Evolutionary conservation across 306 rosid species (phyloP).

Genomic region (Spatholobus suberectus): DNA sequence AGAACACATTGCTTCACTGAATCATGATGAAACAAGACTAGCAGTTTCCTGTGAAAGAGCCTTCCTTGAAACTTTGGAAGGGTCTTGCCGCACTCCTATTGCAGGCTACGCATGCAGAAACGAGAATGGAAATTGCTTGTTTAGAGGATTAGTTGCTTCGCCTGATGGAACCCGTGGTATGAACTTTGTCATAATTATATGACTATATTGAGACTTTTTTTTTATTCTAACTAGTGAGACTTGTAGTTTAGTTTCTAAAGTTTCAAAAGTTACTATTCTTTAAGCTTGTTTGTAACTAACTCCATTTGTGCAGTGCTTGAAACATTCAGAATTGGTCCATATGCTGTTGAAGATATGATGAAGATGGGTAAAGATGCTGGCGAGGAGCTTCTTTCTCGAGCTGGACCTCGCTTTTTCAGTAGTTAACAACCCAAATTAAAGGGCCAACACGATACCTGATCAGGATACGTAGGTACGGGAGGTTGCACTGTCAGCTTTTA

Average conservation of each 20-base stretch:
- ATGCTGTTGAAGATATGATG: constrained; percentile 72
- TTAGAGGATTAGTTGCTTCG: constrained; percentile 88
- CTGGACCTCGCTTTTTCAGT: constrained; percentile 82
- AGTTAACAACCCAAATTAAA: constrained; percentile 37
- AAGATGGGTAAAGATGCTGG: constrained; percentile 89
- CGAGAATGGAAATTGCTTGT: constrained; percentile 74
- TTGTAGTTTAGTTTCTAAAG: not conserved
- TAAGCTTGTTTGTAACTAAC: not conserved
- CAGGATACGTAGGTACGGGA: constrained; percentile 1
- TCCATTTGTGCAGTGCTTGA: constrained; percentile 66
- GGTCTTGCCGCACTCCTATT: constrained; percentile 92
- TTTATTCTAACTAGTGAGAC: constrained; percentile 43
- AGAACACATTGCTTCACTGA: constrained; percentile 70
- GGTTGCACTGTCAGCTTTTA: constrained; percentile 10
- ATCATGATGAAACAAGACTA: constrained; percentile 87
- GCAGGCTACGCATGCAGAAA: constrained; percentile 86
- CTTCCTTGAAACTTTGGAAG: constrained; percentile 76
- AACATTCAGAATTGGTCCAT: constrained; percentile 76
- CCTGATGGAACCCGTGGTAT: constrained; percentile 85
- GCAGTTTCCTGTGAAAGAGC: constrained; percentile 89
- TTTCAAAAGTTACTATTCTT: constrained; percentile 11
- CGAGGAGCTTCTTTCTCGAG: constrained; percentile 79
- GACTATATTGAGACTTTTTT: too few species aligned
- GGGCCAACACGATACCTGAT: not conserved
- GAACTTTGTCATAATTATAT: constrained; percentile 16